Evolutionary conservation across 805 yeast genomes (phyloP).

Genomic region (Kuraishia ogatae): DNA sequence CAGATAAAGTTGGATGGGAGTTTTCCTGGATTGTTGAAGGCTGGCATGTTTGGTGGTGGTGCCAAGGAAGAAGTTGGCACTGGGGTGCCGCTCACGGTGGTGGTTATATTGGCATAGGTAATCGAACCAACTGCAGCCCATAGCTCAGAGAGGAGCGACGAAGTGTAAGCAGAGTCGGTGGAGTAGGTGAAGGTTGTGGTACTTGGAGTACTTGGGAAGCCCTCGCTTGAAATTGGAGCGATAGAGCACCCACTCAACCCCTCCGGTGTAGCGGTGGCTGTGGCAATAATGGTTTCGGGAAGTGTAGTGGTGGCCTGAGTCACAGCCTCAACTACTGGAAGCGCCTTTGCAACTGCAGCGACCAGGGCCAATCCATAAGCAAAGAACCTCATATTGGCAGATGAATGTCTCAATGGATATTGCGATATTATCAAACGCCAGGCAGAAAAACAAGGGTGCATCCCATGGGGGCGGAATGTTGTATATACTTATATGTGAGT

Average conservation of each 20-base stretch:
- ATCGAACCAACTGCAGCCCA: constrained; percentile 3
- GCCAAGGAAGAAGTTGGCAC: constrained; percentile 4
- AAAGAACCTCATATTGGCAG: not conserved
- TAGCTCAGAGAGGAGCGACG: not conserved
- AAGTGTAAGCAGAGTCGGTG: not conserved
- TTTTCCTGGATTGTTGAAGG: constrained; percentile 1
- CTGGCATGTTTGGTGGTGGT: constrained; percentile 7
- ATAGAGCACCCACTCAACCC: too few species aligned
- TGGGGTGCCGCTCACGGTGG: constrained; percentile 6
- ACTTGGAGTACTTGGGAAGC: not conserved
- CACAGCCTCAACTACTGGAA: not conserved
- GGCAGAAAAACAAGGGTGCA: too few species aligned
- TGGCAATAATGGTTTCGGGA: not conserved
- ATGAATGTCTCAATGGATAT: not conserved
- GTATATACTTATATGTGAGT: not conserved
- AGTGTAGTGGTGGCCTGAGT: not conserved
- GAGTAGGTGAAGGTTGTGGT: not conserved
- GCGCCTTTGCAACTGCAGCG: not conserved
- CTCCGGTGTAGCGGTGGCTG: not conserved
- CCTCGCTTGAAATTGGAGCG: too few species aligned
- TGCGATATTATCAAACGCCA: too few species aligned
- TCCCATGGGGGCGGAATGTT: not conserved
- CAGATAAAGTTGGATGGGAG: constrained; percentile 10
- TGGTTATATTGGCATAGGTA: constrained; percentile 6
- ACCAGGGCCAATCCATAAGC: not conserved